A percentile compares a stretch with the other conserved stretches of the same genome.
phyloP scores from a whole-genome alignment of 2,329 filamentous ascomycete species.

The Fusarium coffeatum region DNA sequence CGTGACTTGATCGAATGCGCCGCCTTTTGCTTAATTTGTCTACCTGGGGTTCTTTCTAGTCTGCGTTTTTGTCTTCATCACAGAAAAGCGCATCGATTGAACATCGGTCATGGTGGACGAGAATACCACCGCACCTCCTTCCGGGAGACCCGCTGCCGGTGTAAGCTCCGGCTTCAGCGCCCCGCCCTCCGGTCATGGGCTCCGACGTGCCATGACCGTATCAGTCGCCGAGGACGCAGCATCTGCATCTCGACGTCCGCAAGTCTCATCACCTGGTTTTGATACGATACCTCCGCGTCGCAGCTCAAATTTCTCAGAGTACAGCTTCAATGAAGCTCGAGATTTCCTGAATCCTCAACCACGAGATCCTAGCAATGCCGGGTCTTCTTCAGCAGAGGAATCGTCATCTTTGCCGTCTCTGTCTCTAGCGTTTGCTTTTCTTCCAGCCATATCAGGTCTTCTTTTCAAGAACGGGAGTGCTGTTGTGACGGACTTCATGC shows the following conservation, averaged over 20 bases:
- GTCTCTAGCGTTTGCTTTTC: slow-evolving; percentile 84
- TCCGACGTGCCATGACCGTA: slow-evolving; percentile 57
- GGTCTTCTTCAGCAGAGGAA: slow-evolving; percentile 56
- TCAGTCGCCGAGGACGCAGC: slow-evolving; percentile 46
- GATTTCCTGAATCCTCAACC: slow-evolving; percentile 71
- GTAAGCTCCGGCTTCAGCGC: slow-evolving; percentile 38
- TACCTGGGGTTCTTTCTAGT: slow-evolving; percentile 4
- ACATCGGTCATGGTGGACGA: slow-evolving; percentile 34
- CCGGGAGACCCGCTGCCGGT: slow-evolving; percentile 47
- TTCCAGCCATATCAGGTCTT: slow-evolving; percentile 87
- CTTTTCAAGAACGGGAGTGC: slow-evolving; percentile 87
- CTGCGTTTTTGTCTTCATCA: background rate
- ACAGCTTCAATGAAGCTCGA: slow-evolving; percentile 75
- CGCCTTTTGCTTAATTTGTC: slow-evolving; percentile 1
- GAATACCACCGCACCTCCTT: slow-evolving; percentile 25
- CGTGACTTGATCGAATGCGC: slow-evolving; percentile 32
- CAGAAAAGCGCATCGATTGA: slow-evolving; percentile 13
- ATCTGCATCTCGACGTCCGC: slow-evolving; percentile 22
- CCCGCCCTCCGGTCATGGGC: slow-evolving; percentile 50
- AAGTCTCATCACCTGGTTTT: slow-evolving; percentile 42
- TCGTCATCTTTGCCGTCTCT: slow-evolving; percentile 80
- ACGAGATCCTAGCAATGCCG: slow-evolving; percentile 46
- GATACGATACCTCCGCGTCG: slow-evolving; percentile 64
- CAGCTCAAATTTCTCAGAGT: slow-evolving; percentile 83
- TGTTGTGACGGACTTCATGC: slow-evolving; percentile 85